Percentiles rank a stretch among this genome's conserved stretches.
These are phyloP conservation scores for Hypoxylon fragiforme DNA, from an alignment of 495 filamentous ascomycete genomes.

Conservation along the genomic window DNA sequence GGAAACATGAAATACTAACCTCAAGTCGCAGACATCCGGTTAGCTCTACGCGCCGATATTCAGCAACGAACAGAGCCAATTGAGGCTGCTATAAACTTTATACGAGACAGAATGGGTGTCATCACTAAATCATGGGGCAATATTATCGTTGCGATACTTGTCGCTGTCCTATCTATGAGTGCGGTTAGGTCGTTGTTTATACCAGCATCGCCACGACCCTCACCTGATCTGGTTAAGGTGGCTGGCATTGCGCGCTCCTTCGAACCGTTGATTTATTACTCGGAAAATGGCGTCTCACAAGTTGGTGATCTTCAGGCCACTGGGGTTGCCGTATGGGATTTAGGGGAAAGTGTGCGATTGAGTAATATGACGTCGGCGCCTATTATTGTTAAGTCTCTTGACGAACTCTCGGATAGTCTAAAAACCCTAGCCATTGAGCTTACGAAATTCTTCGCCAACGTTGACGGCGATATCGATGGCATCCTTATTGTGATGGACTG, in stretches of 20 bases:
- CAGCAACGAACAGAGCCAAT: constrained; percentile 85
- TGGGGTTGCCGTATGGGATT: constrained; percentile 87
- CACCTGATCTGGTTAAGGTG: constrained; percentile 87
- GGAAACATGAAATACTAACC: constrained; percentile 26
- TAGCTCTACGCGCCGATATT: constrained; percentile 81
- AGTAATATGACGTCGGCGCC: constrained; percentile 88
- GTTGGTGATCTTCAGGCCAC: constrained; percentile 86
- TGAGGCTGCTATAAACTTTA: constrained; percentile 67
- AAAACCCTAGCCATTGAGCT: constrained; percentile 80
- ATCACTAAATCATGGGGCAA: constrained; percentile 68
- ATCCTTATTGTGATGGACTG: constrained; percentile 95
- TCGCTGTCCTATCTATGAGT: constrained; percentile 60
- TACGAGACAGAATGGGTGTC: constrained; percentile 58
- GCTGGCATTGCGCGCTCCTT: constrained; percentile 85
- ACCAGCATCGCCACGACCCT: constrained; percentile 65
- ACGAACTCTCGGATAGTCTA: constrained; percentile 78
- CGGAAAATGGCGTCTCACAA: constrained; percentile 81
- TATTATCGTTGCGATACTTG: constrained; percentile 57
- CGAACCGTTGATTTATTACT: constrained; percentile 89
- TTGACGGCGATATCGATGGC: constrained; percentile 86
- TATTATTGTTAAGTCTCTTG: constrained; percentile 80
- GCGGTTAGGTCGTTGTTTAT: constrained; percentile 67
- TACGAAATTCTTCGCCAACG: constrained; percentile 85
- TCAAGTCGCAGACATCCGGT: constrained; percentile 71
- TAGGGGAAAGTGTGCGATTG: constrained; percentile 82